Base-by-base conservation (phyloP, 2,329 filamentous ascomycete genomes). In the Fusarium ambrosium region DNA sequence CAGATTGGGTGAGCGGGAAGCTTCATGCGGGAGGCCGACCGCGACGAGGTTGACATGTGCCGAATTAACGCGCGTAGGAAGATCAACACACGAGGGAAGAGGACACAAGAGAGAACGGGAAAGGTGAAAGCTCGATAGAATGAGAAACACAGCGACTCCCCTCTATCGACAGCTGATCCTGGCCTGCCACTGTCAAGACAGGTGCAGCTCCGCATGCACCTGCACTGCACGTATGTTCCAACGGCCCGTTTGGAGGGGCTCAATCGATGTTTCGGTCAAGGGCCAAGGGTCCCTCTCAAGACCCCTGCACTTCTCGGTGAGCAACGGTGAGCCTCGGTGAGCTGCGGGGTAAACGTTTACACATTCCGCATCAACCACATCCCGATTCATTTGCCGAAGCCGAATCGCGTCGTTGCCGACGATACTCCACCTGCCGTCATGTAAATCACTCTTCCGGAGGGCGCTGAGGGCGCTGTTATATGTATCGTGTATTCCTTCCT, bases 301-400 rank as follows among this genome's bases (percentile, higher is more conserved):
- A 58, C 24, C 48, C 55, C 32, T 36, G 51, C 14, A 32, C 5
- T 16, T 41, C 18, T 64, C 63, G 66, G 69, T 75, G 62, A 39
- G 16, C 11, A 2, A 10, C 27, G 73, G 76, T 73, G 58, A 71
- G 56, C 16, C 10, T 62, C 62, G 73, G 71, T 72, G 72, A 75
- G 73, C 70, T 71, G 77, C 77, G 78, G 78, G 78, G 75, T 79
- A 79, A 79, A 79, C 62, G 68, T 79, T 79, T 79, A 79, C 61
- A 78, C 73, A 69, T 66, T 36, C 68, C 51, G 29, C 66, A 45
- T 55, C 68, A 13, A 55, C 67, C 64, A 77, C 73, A 64, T 78
- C 77, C 79, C 79, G 79, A 71, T 59, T 36, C 71, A 80, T 79
- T 68, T 81, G 79, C 79, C 79, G 79, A 81, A 67, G 62, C 78